Evolutionary conservation across 306 rosid species (phyloP), one percentile per base, ranked within the genome.

Genomic region (Malus sylvestris): DNA sequence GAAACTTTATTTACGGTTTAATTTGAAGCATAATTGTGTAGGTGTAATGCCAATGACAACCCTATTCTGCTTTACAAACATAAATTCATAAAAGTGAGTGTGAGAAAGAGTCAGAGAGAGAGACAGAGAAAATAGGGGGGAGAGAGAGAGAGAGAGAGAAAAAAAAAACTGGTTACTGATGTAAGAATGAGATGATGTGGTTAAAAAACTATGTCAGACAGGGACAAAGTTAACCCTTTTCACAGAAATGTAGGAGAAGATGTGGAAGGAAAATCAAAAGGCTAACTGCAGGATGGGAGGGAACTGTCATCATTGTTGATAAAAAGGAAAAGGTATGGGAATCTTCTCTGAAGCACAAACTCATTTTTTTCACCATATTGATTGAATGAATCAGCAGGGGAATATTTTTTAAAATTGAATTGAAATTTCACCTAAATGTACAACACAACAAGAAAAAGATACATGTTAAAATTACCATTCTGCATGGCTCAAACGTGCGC

Each of bases 211-310:
- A 87, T 84, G 92, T 83, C 93, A 90, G 71, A 78, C 77, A 70
- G 84, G 86, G 97, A 94, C 97, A 94, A 88, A 84, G 89, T 81
- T 75, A 84, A 84, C 87, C 93, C 89, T 94, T 93, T 87, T 87
- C 98, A 91, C 96, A 87, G 93, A 94, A 94, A 90, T 90, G 96
- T 88, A 91, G 96, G 96, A 88, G 93, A 81, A 88, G 93, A 87
- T 80, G 81, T 79, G 89, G 89, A 87, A 83, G 85, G 83, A 76
- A 84, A 86, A 83, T 81, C 73, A 83, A 86, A 89, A 85, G 85
- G 83, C 87, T 85, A 84, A 84, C 20, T 49, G 55, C 85, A 83
- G 80, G 87, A 88, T 83, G 22, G 25, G 85, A 86, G 22, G 25
- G 85, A 90, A 85, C 85, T 88, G 86, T 91, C 92, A 88, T 93